These are phyloP conservation scores for Crithidia brevicula DNA, from an alignment of 208 protist species.

Conservation along the genomic window DNA sequence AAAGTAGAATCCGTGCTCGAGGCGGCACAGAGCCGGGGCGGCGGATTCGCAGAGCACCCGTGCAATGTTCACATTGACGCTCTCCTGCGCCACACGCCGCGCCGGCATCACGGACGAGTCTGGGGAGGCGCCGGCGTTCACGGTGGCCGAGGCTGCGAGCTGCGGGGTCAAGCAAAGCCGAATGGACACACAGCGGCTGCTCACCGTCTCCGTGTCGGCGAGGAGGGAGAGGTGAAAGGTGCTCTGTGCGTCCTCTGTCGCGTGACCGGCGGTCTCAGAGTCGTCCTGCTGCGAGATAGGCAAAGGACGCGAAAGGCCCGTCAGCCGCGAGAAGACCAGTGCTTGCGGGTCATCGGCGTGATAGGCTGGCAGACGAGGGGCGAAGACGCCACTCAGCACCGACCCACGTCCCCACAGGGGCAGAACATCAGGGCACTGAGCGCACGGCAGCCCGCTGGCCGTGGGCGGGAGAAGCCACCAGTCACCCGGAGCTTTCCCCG, in stretches of 20 bases:
- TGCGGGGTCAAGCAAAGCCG: conserved; percentile 27
- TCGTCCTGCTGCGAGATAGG: conserved; percentile 1
- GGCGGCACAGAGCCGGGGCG: conserved; percentile 13
- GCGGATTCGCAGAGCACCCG: conserved; percentile 25
- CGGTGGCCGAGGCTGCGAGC: neutral
- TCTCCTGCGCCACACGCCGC: conserved; percentile 15
- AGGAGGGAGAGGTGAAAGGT: conserved; percentile 24
- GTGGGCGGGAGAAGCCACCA: conserved; percentile 15
- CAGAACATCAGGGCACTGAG: conserved; percentile 14
- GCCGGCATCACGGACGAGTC: neutral
- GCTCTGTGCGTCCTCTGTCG: neutral
- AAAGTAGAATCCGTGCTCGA: conserved; percentile 57
- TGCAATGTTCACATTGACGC: conserved; percentile 31
- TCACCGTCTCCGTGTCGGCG: conserved; percentile 39
- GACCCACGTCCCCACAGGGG: conserved; percentile 27
- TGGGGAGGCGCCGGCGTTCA: neutral
- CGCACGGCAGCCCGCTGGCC: conserved; percentile 17
- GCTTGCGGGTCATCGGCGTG: conserved; percentile 28
- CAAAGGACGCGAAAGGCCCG: conserved; percentile 24
- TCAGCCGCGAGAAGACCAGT: conserved; percentile 38
- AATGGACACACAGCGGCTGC: conserved; percentile 27
- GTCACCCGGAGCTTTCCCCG: neutral
- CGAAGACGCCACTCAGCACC: conserved; percentile 16
- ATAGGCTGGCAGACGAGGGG: conserved; percentile 12
- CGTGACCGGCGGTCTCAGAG: neutral